Base-by-base conservation (phyloP, 2,329 filamentous ascomycete genomes). In the Talaromyces islandicus region DNA sequence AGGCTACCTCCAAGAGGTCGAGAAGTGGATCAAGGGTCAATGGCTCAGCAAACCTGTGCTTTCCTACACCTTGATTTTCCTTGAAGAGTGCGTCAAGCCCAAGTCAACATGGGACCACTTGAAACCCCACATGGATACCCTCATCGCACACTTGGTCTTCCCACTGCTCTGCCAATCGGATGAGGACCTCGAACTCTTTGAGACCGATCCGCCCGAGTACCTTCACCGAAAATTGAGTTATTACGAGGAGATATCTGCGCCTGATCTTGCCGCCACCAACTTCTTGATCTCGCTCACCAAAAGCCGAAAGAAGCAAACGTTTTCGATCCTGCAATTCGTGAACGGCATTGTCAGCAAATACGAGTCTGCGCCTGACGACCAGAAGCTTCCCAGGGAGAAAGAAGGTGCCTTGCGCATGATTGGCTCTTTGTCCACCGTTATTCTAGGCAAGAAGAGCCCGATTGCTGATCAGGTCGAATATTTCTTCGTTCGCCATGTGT, bases 381-480 rank as follows among this genome's bases (percentile, higher is more conserved):
- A 94, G 79, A 97, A 97, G 83, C 91, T 93, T 74, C 91, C 95
- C 61, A 83, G 95, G 57, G 91, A 94, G 73, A 99, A 99, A 81
- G 94, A 99, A 75, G 94, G 94, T 69, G 94, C 94, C 54, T 77
- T 99, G 70, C 85, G 94, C 63, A 97, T 99, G 91, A 97, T 99
- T 70, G 94, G 92, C 27, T 97, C 93, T 0, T 80, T 99, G 53
- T 91, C 94, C 0, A 90, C 91, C 32, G 93, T 99, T 57, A 95
- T 99, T 54, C 82, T 99, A 38, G 91, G 92, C 67, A 99, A 97
- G 83, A 97, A 97, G 83, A 97, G 92, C 71, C 94, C 94, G 1
- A 97, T 99, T 66, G 94, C 93, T 38, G 90, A 96, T 71, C 92
- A 97, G 75, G 92, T 97, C 60, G 94, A 99, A 76, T 97, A 96